Base-by-base conservation (phyloP, 371 early-diverging fungal species). In the Zychaea mexicana region DNA sequence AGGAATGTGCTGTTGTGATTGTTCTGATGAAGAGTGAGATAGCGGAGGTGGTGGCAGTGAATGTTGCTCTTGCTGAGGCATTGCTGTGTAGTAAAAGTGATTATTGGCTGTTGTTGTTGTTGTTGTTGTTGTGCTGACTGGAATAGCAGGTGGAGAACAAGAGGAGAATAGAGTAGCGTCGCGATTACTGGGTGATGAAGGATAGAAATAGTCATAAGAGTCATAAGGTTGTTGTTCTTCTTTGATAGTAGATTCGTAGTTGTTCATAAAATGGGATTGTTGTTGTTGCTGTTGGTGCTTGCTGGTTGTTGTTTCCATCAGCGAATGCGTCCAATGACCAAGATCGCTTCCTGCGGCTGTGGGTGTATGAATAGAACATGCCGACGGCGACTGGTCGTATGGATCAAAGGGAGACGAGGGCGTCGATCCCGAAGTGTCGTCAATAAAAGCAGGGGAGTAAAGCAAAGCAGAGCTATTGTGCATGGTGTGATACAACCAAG, bases 131-230 rank as follows among this genome's bases (percentile, higher is more conserved):
- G 24, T n/a, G n/a, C n/a, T n/a, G n/a, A n/a, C n/a, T n/a, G n/a
- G n/a, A n/a, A n/a, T n/a, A n/a, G n/a, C n/a, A n/a, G n/a, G n/a
- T n/a, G n/a, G n/a, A n/a, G n/a, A n/a, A n/a, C n/a, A n/a, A n/a
- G n/a, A n/a, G n/a, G n/a, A 22, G 7, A 49, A 22, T 24, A 22
- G 6, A 4, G 49, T 49, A 0, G 49, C 12, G 24, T 49, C 22
- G 22, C 49, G 49, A 49, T 49, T 19, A 13, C 22, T 49, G 0
- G 49, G 49, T 17, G 49, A 49, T 4, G 49, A 49, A 49, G 49
- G 49, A 49, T 49, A 49, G 24, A 49, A 49, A 13, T 49, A 49
- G 24, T 49, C 49, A 49, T 49, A 49, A 49, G 49, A 49, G 24
- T 49, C 49, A 49, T 49, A 49, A 13, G 49, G n/a, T n/a, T n/a